Evolutionary conservation across 805 yeast genomes (phyloP), one percentile per base, ranked within the genome.

Genomic region (Saccharomycopsis guyanensis): DNA sequence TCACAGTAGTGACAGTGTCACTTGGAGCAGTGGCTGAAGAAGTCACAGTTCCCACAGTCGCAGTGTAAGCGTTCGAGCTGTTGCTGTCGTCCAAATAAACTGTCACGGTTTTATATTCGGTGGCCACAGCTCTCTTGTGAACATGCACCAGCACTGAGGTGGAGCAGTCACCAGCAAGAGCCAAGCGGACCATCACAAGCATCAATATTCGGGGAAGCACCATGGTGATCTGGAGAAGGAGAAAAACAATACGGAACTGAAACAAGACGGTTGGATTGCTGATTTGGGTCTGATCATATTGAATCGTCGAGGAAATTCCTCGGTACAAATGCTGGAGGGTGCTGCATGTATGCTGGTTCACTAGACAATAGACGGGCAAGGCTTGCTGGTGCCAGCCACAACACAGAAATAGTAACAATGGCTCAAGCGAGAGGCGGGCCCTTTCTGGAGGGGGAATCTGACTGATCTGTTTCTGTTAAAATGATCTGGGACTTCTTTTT

Each of bases 121-220:
- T 67, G 37, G 74, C 76, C 45, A 71, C 67, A 22, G 73, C 76
- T 62, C 76, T 69, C 65, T 69, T 72, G 59, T 72, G 76, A 52
- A 64, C 61, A 55, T 68, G 75, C 12, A 47, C n/a, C 16, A 38
- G 29, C 13, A 32, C 32, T 1, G 44, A 36, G 18, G 47, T 31
- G 5, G 51, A 42, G 24, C 51, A 47, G 8, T 39, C 35, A 19
- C 42, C 46, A 5, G 41, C 40, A 33, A 33, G 5, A 8, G 20
- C 37, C 37, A 33, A 15, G 20, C 18, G 10, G 18, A 33, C 18
- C 37, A 33, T 15, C 18, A 33, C 10, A 33, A 33, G 29, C 10
- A 33, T 5, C 19, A 33, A 15, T 10, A 33, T 15, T 10, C 10
- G 37, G 10, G 18, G 10, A 5, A 33, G 10, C 18, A 33, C 6